Percentiles rank a stretch among this genome's conserved stretches.
phyloP scores from a whole-genome alignment of 2,329 filamentous ascomycete species.

The Penicillium sp. region DNA sequence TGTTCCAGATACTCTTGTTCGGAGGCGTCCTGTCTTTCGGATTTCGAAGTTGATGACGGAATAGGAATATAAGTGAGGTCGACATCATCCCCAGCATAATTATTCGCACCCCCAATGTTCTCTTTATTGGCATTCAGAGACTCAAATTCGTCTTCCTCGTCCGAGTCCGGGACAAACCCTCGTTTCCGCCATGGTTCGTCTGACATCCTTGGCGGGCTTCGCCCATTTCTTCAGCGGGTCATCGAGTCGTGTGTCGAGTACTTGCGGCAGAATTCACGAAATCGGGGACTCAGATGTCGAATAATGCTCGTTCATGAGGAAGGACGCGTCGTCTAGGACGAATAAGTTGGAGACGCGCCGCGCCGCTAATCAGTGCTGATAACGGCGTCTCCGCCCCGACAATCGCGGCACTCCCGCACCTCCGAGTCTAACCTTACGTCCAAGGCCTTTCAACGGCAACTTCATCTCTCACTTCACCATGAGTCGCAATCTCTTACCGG shows the following conservation, averaged over 20 bases:
- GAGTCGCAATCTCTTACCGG: slow-evolving; percentile 45
- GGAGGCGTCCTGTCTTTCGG: not conserved
- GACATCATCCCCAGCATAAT: slow-evolving; percentile 11
- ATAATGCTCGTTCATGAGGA: not conserved
- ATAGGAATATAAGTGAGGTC: slow-evolving; percentile 25
- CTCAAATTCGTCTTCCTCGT: slow-evolving; percentile 50
- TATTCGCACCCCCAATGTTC: slow-evolving; percentile 3
- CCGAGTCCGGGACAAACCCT: slow-evolving; percentile 58
- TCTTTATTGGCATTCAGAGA: slow-evolving; percentile 31
- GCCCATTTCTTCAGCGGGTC: slow-evolving; percentile 41
- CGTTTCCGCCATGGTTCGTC: slow-evolving; percentile 56
- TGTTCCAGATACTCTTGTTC: slow-evolving; percentile 1
- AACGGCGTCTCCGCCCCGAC: slow-evolving; percentile 21
- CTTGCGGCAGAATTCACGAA: slow-evolving; percentile 4
- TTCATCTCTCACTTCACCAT: slow-evolving; percentile 23
- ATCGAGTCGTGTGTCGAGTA: slow-evolving; percentile 22
- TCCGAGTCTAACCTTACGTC: not conserved
- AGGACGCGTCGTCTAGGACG: slow-evolving; percentile 6
- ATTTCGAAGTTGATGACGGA: slow-evolving; percentile 4
- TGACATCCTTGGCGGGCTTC: slow-evolving; percentile 37
- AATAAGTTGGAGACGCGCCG: slow-evolving; percentile 29
- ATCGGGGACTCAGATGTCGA: not conserved
- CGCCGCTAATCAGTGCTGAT: slow-evolving; percentile 28
- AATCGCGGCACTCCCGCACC: not conserved
- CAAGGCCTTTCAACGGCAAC: not conserved